Percentiles rank a stretch among this genome's conserved stretches.
Evolutionary conservation across 1,139 yeast genomes (phyloP).

Genomic region (Nadsonia commutata): DNA sequence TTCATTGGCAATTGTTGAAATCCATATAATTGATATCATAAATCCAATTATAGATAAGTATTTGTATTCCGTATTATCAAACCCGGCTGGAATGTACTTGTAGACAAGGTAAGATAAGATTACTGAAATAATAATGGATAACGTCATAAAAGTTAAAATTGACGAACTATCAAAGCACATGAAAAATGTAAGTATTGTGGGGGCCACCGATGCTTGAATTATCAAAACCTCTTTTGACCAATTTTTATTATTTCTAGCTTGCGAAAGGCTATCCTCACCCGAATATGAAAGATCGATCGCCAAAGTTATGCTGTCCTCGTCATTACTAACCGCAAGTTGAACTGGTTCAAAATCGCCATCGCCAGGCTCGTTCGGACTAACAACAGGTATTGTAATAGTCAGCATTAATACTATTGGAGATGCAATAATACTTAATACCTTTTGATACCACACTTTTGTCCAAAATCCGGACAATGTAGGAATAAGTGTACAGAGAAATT

Average conservation of each 20-base stretch:
- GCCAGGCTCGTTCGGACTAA: conserved; percentile 16
- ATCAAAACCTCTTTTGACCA: conserved; percentile 14
- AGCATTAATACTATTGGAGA: conserved; percentile 33
- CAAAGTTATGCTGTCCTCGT: not conserved
- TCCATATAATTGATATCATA: conserved; percentile 52
- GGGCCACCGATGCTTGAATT: conserved; percentile 18
- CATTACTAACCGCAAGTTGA: not conserved
- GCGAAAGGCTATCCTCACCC: conserved; percentile 2
- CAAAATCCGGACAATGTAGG: conserved; percentile 16
- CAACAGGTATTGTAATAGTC: conserved; percentile 37
- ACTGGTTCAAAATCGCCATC: conserved; percentile 7
- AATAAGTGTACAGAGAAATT: conserved; percentile 10
- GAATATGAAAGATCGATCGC: not conserved
- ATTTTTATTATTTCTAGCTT: conserved; percentile 2
- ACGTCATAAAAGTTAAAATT: not conserved
- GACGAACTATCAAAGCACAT: conserved; percentile 3
- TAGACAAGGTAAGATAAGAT: conserved; percentile 5
- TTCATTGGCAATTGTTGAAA: conserved; percentile 62
- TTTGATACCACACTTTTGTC: conserved; percentile 14
- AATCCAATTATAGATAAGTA: conserved; percentile 37
- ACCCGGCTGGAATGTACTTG: conserved; percentile 4
- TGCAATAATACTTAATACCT: conserved; percentile 21
- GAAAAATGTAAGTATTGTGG: conserved; percentile 13
- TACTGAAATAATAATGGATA: conserved; percentile 3
- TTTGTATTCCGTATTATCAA: conserved; percentile 5